Percentiles rank a stretch among this genome's conserved stretches.
Conservation (phyloP, 176 grass and related monocot species). For the Musa beccarii region DNA sequence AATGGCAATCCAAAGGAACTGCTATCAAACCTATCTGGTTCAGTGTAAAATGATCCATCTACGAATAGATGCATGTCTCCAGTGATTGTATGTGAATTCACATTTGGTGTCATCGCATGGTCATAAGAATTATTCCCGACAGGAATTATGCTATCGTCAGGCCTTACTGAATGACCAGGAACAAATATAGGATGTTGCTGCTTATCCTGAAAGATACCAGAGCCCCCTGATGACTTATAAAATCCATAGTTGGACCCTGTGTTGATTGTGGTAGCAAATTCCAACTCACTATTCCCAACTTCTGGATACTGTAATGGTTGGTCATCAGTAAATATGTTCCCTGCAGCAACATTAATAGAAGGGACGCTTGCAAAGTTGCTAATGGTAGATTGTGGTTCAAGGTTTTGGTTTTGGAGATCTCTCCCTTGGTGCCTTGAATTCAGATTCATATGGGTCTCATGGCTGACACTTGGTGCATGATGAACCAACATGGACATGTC, state of each 20-base stretch:
- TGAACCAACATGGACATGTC: conserved; percentile 24
- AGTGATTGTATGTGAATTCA: conserved; percentile 40
- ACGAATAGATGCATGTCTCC: conserved; percentile 46
- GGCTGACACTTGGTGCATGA: conserved; percentile 33
- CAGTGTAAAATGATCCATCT: conserved; percentile 61
- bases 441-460: conserved; percentile 15
- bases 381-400: conserved; percentile 27
- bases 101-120: conserved; percentile 35
- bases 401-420: conserved; percentile 31
- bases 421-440: conserved; percentile 25
- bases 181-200: conserved; percentile 31
- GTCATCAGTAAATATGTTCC: conserved; percentile 37
- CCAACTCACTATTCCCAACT: conserved; percentile 30
- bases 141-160: conserved; percentile 35
- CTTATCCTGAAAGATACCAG: conserved; percentile 28
- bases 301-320: conserved; percentile 31
- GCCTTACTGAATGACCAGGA: conserved; percentile 36
- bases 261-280: conserved; percentile 30
- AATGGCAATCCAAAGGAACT: conserved; percentile 76
- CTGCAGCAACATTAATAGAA: conserved; percentile 30
- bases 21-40: conserved; percentile 73
- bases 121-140: conserved; percentile 43
- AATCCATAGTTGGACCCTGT: conserved; percentile 30
- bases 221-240: conserved; percentile 31
- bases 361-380: conserved; percentile 24